A percentile compares a stretch with the other conserved stretches of the same genome.
Conservation (phyloP, 2,329 filamentous ascomycete genomes). For the Drechslerella dactyloides region DNA sequence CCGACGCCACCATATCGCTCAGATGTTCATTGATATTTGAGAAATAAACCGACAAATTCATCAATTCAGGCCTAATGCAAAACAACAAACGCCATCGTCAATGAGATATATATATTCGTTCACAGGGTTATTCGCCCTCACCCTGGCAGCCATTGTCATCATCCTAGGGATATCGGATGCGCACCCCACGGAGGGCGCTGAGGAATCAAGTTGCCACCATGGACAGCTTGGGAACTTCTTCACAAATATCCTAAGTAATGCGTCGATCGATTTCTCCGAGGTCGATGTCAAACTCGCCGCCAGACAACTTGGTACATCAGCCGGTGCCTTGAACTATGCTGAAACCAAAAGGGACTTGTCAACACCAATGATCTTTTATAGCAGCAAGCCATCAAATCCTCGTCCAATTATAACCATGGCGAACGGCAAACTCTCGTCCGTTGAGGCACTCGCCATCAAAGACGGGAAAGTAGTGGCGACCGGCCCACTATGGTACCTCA, state of each 20-base stretch:
- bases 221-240: neutral
- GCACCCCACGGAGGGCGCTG: neutral
- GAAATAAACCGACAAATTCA: no score
- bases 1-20: no score
- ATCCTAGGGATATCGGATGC: neutral
- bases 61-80: no score
- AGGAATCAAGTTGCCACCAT: neutral
- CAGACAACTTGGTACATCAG: neutral
- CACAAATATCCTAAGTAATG: neutral
- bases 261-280: neutral
- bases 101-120: no score
- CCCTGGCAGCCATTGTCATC: neutral
- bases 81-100: no score
- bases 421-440: constrained; percentile 7
- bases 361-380: constrained; percentile 30
- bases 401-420: constrained; percentile 44
- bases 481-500: constrained; percentile 19
- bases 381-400: constrained; percentile 11
- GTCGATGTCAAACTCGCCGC: neutral
- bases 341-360: constrained; percentile 4
- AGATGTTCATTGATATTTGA: no score
- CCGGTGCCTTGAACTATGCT: neutral
- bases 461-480: constrained; percentile 19
- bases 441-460: constrained; percentile 30
- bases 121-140: no score